A percentile compares a stretch with the other conserved stretches of the same genome.
These are phyloP conservation scores for Trametes maxima DNA, from an alignment of 768 basidiomycete genomes.

Conservation along the genomic window DNA sequence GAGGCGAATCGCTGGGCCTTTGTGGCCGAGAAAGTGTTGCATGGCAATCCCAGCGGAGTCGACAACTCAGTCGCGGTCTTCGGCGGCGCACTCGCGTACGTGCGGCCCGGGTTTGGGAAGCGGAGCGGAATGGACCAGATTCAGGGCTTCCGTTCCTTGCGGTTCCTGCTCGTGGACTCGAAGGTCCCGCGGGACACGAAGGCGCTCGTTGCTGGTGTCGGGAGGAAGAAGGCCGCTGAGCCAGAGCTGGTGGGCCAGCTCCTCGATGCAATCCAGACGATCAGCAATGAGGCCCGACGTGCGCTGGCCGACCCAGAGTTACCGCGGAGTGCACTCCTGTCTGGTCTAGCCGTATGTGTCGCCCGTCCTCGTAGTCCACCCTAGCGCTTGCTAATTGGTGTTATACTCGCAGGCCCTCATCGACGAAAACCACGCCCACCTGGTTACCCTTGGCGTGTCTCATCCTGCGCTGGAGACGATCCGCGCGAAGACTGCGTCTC, in stretches of 20 bases:
- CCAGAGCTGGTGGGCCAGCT: constrained; percentile 83
- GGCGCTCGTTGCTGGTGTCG: constrained; percentile 89
- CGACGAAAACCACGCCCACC: constrained; percentile 84
- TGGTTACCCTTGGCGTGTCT: constrained; percentile 86
- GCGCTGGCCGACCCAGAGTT: constrained; percentile 75
- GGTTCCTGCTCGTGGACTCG: constrained; percentile 91
- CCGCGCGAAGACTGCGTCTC: constrained; percentile 61
- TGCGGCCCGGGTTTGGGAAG: constrained; percentile 74
- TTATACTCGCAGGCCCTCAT: constrained; percentile 65
- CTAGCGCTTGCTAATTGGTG: background rate
- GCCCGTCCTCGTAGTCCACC: background rate
- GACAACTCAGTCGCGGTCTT: constrained; percentile 94
- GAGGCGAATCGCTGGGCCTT: constrained; percentile 93
- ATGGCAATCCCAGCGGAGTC: constrained; percentile 96
- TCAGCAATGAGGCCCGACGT: constrained; percentile 80
- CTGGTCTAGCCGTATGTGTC: constrained; percentile 66
- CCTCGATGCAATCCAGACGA: constrained; percentile 77
- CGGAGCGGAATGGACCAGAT: constrained; percentile 84
- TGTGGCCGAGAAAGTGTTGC: constrained; percentile 91
- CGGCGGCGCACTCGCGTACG: constrained; percentile 92
- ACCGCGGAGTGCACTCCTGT: constrained; percentile 63
- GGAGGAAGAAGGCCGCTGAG: constrained; percentile 69
- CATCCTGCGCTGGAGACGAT: constrained; percentile 88
- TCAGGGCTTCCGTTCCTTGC: constrained; percentile 87
- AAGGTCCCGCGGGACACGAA: constrained; percentile 94